Percentiles rank a stretch among this genome's conserved stretches.
These are phyloP conservation scores for Rosa rugosa DNA, from an alignment of 306 rosid genomes.

Conservation along the genomic window DNA sequence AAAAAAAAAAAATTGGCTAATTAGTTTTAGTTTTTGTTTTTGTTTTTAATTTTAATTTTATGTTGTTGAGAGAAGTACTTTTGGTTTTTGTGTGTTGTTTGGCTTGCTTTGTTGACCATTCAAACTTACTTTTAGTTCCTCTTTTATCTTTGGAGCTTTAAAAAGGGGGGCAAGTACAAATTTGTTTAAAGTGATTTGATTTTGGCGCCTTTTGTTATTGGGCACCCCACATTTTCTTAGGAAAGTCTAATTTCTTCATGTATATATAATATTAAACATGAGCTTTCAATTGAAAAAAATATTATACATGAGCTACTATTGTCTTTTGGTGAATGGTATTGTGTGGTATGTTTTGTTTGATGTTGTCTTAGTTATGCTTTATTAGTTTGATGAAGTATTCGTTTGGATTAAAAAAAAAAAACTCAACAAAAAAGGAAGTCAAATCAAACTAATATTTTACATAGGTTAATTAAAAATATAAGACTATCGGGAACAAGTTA, in stretches of 20 bases:
- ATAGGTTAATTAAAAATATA: too few relatives aligned
- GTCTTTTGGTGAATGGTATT: too few relatives aligned
- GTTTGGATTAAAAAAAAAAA: too few relatives aligned
- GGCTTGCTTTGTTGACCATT: slow-evolving; percentile 53
- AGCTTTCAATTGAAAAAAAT: too few relatives aligned
- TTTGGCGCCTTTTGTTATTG: slow-evolving; percentile 2
- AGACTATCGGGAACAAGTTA: too few relatives aligned
- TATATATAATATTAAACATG: too few relatives aligned
- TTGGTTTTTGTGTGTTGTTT: slow-evolving; percentile 17
- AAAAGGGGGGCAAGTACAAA: slow-evolving; percentile 6
- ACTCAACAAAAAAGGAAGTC: too few relatives aligned
- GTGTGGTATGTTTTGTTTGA: too few relatives aligned
- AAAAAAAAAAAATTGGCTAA: neutral
- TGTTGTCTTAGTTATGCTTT: too few relatives aligned
- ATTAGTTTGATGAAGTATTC: too few relatives aligned
- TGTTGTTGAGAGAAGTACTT: neutral
- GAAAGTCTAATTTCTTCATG: neutral
- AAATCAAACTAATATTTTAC: too few relatives aligned
- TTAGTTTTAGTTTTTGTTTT: neutral
- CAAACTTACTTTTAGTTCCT: slow-evolving; percentile 34
- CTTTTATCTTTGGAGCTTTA: slow-evolving; percentile 4
- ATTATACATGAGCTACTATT: too few relatives aligned
- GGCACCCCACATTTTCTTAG: neutral
- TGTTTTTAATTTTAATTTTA: neutral
- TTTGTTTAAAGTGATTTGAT: neutral